Conservation (phyloP, 768 basidiomycete species). For the Cyclocybe aegerita region DNA sequence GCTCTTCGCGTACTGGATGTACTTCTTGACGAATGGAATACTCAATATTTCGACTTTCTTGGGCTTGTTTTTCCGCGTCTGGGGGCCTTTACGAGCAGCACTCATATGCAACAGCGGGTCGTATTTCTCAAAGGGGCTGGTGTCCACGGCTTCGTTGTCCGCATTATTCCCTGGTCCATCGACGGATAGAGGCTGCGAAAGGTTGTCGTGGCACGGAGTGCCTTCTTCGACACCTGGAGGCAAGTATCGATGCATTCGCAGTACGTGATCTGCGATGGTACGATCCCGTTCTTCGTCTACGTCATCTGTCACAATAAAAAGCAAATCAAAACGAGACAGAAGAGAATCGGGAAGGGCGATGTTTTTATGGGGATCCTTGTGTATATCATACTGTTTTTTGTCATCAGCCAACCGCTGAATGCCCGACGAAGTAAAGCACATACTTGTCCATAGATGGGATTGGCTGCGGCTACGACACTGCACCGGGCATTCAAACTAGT, state of each 20-base stretch:
- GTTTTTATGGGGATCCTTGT: constrained; percentile 99
- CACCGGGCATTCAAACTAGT: constrained; percentile 97
- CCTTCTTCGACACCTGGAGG: constrained; percentile 97
- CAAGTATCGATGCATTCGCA: constrained; percentile 95
- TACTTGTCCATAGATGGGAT: constrained; percentile 97
- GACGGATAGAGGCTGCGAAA: constrained; percentile 84
- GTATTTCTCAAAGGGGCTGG: constrained; percentile 92
- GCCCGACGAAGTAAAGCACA: constrained; percentile 16
- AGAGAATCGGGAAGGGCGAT: constrained; percentile 98
- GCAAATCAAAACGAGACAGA: constrained; percentile 96
- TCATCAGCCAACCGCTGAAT: constrained; percentile 13
- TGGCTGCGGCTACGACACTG: constrained; percentile 96
- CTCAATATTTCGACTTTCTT: constrained; percentile 85
- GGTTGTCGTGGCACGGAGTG: constrained; percentile 83
- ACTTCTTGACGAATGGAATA: constrained; percentile 96
- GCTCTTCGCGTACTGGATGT: constrained; percentile 96
- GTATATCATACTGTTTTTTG: constrained; percentile 84
- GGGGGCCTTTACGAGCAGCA: constrained; percentile 50
- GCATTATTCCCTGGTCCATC: constrained; percentile 66
- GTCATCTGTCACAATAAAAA: constrained; percentile 98
- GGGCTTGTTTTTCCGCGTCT: constrained; percentile 53
- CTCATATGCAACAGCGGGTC: constrained; percentile 94
- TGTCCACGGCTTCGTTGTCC: constrained; percentile 61
- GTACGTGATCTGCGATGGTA: constrained; percentile 94
- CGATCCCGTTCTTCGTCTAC: constrained; percentile 95